Evolutionary conservation across 176 grass and related monocot species (phyloP), one percentile per base, ranked within the genome.

Genomic region (Eleusine indica): DNA sequence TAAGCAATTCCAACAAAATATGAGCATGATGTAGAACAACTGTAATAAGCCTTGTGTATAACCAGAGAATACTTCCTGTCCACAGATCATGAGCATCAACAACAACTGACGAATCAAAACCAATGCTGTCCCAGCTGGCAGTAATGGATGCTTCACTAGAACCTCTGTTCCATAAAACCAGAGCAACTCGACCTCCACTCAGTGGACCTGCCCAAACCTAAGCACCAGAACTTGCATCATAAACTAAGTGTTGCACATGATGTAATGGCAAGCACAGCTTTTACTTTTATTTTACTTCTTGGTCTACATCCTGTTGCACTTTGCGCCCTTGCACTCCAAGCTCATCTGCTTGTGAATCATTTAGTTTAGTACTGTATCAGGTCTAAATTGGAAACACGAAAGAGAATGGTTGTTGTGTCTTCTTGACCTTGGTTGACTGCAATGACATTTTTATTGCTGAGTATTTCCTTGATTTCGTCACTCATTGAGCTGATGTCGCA

Each of bases 391-490:
- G 19, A 62, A 8, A 29, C 56, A 73, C 19, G 40, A 73, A 82
- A 12, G 10, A 14, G 17, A 35, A 35, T 47, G 10, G 3, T 48
- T 4, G 6, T 0, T 51, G 38, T 58, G 51, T 71, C 68, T 79
- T 7, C 7, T 54, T 46, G 32, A 93, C 94, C 91, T 90, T 97
- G 94, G 75, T 91, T 97, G 77, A 97, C 80, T 66, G 91, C 89
- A 75, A 97, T 94, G 68, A 94, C 91, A 66, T 94, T 90, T 42
- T 72, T 57, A 51, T 97, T 97, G 57, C 84, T 70, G 54, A 97
- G 76, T 37, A 97, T 90, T 40, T 75, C 62, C 78, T 76, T 71
- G 41, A 91, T 84, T 53, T 88, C 87, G 0, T 84, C 65, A 11
- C 64, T 86, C 71, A 97, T 85, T 0, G 83, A 91, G 38, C 52